Conservation (phyloP, 192 early-diverging fungal species). For the Pilobolus umbonatus region DNA sequence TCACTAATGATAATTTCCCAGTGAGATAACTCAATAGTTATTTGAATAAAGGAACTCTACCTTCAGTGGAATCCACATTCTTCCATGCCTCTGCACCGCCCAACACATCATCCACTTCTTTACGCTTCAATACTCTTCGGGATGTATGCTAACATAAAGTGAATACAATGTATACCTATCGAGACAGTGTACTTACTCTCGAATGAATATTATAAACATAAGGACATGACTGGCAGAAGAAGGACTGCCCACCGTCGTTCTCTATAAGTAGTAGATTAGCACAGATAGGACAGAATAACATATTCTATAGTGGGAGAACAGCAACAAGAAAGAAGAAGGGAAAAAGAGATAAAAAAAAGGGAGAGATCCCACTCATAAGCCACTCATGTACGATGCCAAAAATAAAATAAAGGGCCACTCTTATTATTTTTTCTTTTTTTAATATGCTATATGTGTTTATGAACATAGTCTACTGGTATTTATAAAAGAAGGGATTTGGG, state of each 20-base stretch:
- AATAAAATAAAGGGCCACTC: too few relatives aligned
- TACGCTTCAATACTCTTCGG: constrained; percentile 66
- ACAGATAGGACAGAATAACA: constrained; percentile 91
- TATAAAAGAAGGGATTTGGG: neutral
- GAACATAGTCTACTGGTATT: neutral
- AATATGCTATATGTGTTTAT: too few relatives aligned
- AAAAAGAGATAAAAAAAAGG: neutral
- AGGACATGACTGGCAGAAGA: constrained; percentile 84
- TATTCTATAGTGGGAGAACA: constrained; percentile 23
- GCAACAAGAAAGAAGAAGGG: neutral
- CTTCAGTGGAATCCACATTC: constrained; percentile 71
- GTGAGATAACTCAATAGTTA: neutral
- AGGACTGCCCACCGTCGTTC: constrained; percentile 56
- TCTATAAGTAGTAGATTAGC: constrained; percentile 79
- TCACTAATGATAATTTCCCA: constrained; percentile 37
- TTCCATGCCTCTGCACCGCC: constrained; percentile 88
- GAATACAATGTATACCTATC: neutral
- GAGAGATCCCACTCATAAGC: neutral
- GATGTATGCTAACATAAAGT: constrained; percentile 44
- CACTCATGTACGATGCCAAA: too few relatives aligned
- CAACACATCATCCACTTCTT: constrained; percentile 90
- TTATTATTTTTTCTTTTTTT: neutral
- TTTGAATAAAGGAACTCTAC: constrained; percentile 17
- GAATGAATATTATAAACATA: constrained; percentile 70
- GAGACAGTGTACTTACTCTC: constrained; percentile 35